Evolutionary conservation across 352 stramenopile genomes (phyloP).

Genomic region (Phytopythium aichiense): DNA sequence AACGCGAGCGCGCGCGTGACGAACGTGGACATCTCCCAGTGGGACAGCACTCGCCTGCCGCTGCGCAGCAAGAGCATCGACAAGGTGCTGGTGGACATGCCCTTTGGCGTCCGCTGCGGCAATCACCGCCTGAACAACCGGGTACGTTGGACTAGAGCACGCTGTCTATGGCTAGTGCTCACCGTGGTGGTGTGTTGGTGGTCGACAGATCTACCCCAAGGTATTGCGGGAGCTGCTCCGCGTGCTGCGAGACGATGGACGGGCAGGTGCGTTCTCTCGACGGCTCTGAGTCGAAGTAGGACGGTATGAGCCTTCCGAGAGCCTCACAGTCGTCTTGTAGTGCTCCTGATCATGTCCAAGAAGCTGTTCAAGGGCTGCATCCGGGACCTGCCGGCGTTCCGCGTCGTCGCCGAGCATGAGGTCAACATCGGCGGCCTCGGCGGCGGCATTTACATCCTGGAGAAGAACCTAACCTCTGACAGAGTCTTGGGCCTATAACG

Average conservation of each 20-base stretch:
- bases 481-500: too few relatives aligned
- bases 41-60: conserved; percentile 57
- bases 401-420: conserved; percentile 40
- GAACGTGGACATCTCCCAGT: conserved; percentile 53
- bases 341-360: conserved; percentile 78
- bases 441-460: conserved; percentile 58
- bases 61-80: conserved; percentile 53
- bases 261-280: conserved; percentile 25
- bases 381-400: conserved; percentile 30
- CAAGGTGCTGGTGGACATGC: conserved; percentile 72
- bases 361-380: conserved; percentile 65
- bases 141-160: conserved; percentile 14
- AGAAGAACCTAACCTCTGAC: conserved; percentile 14
- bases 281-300: too few relatives aligned
- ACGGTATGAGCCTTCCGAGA: background rate
- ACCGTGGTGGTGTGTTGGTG: background rate
- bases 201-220: conserved; percentile 63
- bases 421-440: conserved; percentile 74
- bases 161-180: too few relatives aligned
- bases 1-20: conserved; percentile 36
- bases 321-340: conserved; percentile 10
- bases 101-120: conserved; percentile 71
- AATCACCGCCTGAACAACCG: conserved; percentile 68
- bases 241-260: conserved; percentile 47
- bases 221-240: conserved; percentile 67